Conservation (phyloP, 1,284 basidiomycete species). For the Caloboletus firmus region DNA sequence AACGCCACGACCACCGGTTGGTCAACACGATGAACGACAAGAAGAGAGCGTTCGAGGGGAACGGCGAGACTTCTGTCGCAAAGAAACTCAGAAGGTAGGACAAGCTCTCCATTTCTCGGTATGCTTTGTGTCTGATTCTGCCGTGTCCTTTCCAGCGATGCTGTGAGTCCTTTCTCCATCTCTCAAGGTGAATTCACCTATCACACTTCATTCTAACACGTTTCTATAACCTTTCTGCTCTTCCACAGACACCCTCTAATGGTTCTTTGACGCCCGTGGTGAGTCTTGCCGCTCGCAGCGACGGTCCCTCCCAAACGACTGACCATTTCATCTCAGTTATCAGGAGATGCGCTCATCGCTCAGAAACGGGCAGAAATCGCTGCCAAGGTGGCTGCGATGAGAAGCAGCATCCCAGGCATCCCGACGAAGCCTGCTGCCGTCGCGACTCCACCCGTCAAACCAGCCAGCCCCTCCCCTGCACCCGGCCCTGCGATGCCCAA, state of each 20-base stretch:
- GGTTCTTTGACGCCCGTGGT: constrained; percentile 45
- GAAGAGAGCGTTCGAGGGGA: constrained; percentile 50
- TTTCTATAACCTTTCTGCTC: constrained; percentile 68
- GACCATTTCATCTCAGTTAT: constrained; percentile 35
- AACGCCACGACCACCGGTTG: constrained; percentile 3
- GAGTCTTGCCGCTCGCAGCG: constrained; percentile 19
- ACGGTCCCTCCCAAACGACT: constrained; percentile 8
- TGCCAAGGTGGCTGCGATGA: constrained; percentile 81
- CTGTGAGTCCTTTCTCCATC: constrained; percentile 54
- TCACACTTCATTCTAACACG: constrained; percentile 51
- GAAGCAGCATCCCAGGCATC: constrained; percentile 43
- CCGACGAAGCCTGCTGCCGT: constrained; percentile 23
- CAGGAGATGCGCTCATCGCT: constrained; percentile 64
- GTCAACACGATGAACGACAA: constrained; percentile 48
- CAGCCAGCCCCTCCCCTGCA: constrained; percentile 39
- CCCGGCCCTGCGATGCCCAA: constrained; percentile 41
- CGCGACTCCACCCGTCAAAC: constrained; percentile 33
- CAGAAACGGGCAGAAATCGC: constrained; percentile 83
- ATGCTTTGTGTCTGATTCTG: constrained; percentile 19
- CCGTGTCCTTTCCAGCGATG: constrained; percentile 47
- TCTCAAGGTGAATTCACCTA: constrained; percentile 70
- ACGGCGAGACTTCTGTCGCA: constrained; percentile 46
- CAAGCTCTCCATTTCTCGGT: neutral
- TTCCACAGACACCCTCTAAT: constrained; percentile 54
- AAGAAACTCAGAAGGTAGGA: constrained; percentile 74